Conservation (phyloP, 2,329 filamentous ascomycete species). For the Alternaria angustiovoidea region DNA sequence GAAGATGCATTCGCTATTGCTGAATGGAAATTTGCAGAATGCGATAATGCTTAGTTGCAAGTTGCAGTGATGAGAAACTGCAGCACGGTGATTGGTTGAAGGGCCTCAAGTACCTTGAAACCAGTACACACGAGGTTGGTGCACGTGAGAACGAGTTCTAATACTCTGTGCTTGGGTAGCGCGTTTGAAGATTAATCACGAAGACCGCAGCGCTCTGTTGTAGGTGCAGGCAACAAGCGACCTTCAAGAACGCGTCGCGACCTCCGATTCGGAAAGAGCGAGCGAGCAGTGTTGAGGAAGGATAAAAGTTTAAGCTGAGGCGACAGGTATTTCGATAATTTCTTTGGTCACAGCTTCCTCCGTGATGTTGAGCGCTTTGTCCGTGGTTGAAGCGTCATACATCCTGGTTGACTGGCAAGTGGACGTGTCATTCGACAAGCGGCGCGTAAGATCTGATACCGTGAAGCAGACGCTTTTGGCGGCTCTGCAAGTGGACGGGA, state of each 20-base stretch:
- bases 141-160: slow-evolving; percentile 35
- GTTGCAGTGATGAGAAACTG: slow-evolving; percentile 46
- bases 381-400: slow-evolving; percentile 30
- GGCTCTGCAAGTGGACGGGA: slow-evolving; percentile 10
- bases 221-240: slow-evolving; percentile 5
- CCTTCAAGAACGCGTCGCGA: not conserved
- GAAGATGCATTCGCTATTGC: not conserved
- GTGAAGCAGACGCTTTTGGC: slow-evolving; percentile 12
- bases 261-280: not conserved
- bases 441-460: slow-evolving; percentile 22
- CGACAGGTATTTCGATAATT: not conserved
- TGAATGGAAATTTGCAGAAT: slow-evolving; percentile 3
- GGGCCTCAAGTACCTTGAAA: slow-evolving; percentile 23
- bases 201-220: slow-evolving; percentile 11
- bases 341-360: slow-evolving; percentile 6
- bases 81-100: slow-evolving; percentile 42
- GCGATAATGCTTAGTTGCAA: slow-evolving; percentile 6
- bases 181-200: slow-evolving; percentile 10
- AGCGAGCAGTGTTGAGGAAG: not conserved
- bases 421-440: slow-evolving; percentile 19
- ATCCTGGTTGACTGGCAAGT: slow-evolving; percentile 22
- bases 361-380: slow-evolving; percentile 18
- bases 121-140: slow-evolving; percentile 24
- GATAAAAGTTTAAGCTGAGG: not conserved
- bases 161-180: slow-evolving; percentile 13